A percentile compares a stretch with the other conserved stretches of the same genome.
Evolutionary conservation across 164 flowering plant species (phyloP).

Genomic region (Chloranthus sessilifolius): DNA sequence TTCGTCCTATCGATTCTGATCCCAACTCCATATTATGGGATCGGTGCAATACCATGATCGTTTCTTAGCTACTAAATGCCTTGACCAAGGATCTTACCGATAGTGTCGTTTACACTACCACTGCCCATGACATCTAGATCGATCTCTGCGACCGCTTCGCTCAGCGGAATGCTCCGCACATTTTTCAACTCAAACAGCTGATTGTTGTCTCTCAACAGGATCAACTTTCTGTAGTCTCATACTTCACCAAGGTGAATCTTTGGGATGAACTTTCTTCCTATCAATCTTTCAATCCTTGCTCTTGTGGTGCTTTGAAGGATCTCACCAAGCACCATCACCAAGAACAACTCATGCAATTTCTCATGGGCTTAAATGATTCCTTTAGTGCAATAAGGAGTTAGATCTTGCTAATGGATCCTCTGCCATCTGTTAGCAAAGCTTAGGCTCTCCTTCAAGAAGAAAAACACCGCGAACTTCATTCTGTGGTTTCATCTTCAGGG

Average conservation of each 20-base stretch:
- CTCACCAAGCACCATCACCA: not conserved
- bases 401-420: conserved; percentile 2
- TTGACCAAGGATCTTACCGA: not conserved
- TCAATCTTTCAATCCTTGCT: not conserved
- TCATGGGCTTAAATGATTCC: conserved; percentile 6
- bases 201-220: not conserved
- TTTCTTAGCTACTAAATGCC: conserved; percentile 3
- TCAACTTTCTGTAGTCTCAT: not conserved
- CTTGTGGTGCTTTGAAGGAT: not conserved
- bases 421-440: not conserved
- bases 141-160: conserved; percentile 3
- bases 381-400: not conserved
- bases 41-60: conserved; percentile 1
- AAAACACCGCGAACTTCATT: not conserved
- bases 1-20: not conserved
- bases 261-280: conserved; percentile 9
- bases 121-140: not conserved
- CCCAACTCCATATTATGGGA: not conserved
- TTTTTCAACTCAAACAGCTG: not conserved
- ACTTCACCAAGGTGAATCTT: conserved; percentile 1
- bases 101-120: not conserved
- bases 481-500: not conserved
- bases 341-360: conserved; percentile 1
- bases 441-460: conserved; percentile 2
- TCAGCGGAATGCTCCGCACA: not conserved